Evolutionary conservation across 148 eudicot species (phyloP), one percentile per base, ranked within the genome.

Genomic region (Arctostaphylos glauca): DNA sequence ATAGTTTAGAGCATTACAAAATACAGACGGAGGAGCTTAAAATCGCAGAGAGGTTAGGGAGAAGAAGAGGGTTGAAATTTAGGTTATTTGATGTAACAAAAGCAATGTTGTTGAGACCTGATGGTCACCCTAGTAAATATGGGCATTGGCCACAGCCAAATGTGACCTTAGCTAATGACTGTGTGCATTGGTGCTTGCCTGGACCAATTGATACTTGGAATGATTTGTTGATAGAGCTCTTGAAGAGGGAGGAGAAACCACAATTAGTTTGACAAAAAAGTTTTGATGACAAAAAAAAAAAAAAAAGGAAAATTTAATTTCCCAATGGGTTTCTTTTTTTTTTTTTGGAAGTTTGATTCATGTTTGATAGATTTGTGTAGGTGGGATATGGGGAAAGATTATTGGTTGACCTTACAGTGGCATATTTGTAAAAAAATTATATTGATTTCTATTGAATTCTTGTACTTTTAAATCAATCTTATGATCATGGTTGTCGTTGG

Each of bases 151-250:
- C 91, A 0, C 47, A 70, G 23, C 77, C 81, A 48, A 86, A 89
- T 41, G 90, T 73, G 70, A 77, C 79, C 5, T 70, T 88, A 86
- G 82, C 83, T 10, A 92, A 88, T 77, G 94, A 90, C 62, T 92
- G 94, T 81, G 92, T 92, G 21, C 94, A 92, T 80, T 92, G 94
- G 94, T 92, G 94, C 60, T 64, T 92, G 59, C 93, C 93, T 48
- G 94, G 94, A 23, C 92, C 94, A 0, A 89, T 92, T 77, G 94
- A 92, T 83, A 80, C 78, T 66, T 91, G 93, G 93, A 89, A 83
- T 79, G 93, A 91, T 89, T 88, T 91, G 83, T 84, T 91, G 74
- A 88, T 91, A 9, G 88, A 91, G 85, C 49, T 91, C 80, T 23
- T 91, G 78, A 84, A 47, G 53, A 88, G 85, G 80, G 91, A 90